Evolutionary conservation across 768 basidiomycete species (phyloP), one percentile per base, ranked within the genome.

Genomic region (Russula ochroleuca): DNA sequence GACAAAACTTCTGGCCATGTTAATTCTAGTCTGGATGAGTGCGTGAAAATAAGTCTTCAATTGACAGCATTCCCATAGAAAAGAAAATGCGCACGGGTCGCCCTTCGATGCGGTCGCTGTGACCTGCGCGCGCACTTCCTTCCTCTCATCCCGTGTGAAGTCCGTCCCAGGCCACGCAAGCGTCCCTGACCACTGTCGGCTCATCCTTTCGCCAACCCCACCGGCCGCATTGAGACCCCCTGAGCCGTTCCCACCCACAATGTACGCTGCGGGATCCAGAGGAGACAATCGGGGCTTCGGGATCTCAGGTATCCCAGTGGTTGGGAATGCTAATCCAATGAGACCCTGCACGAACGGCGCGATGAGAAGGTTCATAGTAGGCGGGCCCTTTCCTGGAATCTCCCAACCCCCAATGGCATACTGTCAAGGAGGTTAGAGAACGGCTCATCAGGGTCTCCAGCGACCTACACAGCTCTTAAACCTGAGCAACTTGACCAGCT

Each of bases 401-500:
- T 67, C 62, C 67, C 67, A 68, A 5, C 56, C 52, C 50, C 62
- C 59, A 33, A 61, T 14, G 14, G 67, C 67, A 23, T 68, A 68
- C 67, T 67, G 41, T 61, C 43, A 15, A 56, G 15, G 40, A 8
- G 3, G n/a, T 64, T 13, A 59, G 51, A 48, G 45, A 31, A n/a
- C 2, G 38, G 2, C 28, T 52, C 33, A 5, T 7, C 2, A n/a
- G 31, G 2, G 43, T 37, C 13, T 10, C 5, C 23, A 10, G n/a
- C 3, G 45, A 58, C 67, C 1, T 59, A 68, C 67, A 21, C 52
- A 59, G 23, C 21, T 47, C 31, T 52, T 66, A 15, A 62, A 64
- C 15, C 50, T 61, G 3, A 67, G 60, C 45, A 67, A 53, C 33
- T 59, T 59, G 17, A 67, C 49, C 14, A 67, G 43, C 38, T 61